Conservation (phyloP, 106 monocot genomes). For the Acorus calamus region DNA sequence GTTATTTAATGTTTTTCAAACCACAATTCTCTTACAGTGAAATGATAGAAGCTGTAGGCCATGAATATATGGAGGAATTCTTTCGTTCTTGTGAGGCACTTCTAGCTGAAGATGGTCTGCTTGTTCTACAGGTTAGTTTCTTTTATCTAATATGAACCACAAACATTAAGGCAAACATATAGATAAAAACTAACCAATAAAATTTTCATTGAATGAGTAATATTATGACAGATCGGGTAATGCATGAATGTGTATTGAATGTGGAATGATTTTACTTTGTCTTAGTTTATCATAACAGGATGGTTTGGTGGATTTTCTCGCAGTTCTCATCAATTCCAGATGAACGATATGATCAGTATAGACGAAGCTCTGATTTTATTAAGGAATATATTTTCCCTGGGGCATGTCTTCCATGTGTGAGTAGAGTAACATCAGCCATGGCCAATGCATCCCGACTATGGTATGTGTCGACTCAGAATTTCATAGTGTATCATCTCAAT, state of each 20-base stretch:
- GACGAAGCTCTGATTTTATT: slow-evolving; percentile 91
- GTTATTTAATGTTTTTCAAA: neutral
- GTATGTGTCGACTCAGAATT: slow-evolving; percentile 16
- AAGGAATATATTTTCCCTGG: slow-evolving; percentile 98
- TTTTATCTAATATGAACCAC: neutral
- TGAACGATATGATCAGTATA: slow-evolving; percentile 81
- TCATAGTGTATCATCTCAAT: neutral
- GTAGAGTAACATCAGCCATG: slow-evolving; percentile 82
- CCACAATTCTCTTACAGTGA: slow-evolving; percentile 38
- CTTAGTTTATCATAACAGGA: too few species aligned
- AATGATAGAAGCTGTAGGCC: slow-evolving; percentile 94
- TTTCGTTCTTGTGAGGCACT: slow-evolving; percentile 77
- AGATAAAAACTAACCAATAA: too few species aligned
- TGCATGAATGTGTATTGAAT: too few species aligned
- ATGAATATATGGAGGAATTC: slow-evolving; percentile 94
- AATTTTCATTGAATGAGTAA: neutral
- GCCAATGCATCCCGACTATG: slow-evolving; percentile 64
- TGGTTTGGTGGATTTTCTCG: neutral
- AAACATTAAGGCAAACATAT: too few species aligned
- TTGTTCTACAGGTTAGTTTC: slow-evolving; percentile 71
- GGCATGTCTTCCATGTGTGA: slow-evolving; percentile 77
- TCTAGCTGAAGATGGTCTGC: slow-evolving; percentile 65
- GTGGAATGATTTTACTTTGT: too few species aligned
- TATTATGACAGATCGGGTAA: too few species aligned
- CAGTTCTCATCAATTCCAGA: slow-evolving; percentile 95